phyloP scores from a whole-genome alignment of 2,329 filamentous ascomycete genomes.

The Penicillium crustosum region DNA sequence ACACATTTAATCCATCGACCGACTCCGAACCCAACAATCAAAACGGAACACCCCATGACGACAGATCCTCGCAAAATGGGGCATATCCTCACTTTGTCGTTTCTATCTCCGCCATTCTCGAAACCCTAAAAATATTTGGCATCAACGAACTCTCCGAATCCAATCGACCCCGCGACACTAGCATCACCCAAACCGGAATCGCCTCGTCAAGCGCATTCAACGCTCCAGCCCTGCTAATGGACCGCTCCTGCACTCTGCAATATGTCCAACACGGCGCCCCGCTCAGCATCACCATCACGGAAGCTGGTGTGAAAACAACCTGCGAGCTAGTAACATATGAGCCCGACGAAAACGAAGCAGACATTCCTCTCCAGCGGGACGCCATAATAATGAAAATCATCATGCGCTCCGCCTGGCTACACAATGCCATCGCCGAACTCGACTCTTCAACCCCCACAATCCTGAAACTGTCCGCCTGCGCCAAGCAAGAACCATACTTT shows the following conservation, averaged over 20 bases:
- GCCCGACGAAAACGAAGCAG: conserved; percentile 56
- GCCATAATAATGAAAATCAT: conserved; percentile 88
- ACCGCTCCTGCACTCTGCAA: conserved; percentile 79
- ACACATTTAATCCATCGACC: conserved; percentile 61
- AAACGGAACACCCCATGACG: conserved; percentile 26
- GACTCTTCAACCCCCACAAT: conserved; percentile 68
- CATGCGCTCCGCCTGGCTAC: conserved; percentile 64
- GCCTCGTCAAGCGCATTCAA: conserved; percentile 72
- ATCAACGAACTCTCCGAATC: conserved; percentile 61
- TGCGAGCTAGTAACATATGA: conserved; percentile 89
- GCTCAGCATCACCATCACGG: conserved; percentile 81
- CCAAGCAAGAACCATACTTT: conserved; percentile 65
- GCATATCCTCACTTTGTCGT: conserved; percentile 75
- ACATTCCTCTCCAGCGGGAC: conserved; percentile 81
- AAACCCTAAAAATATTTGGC: conserved; percentile 93
- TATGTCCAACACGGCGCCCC: conserved; percentile 74
- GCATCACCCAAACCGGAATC: conserved; percentile 32
- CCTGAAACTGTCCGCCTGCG: conserved; percentile 66
- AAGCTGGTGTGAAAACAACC: conserved; percentile 81
- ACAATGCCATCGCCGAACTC: conserved; percentile 55
- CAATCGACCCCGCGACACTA: conserved; percentile 27
- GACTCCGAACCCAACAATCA: conserved; percentile 17
- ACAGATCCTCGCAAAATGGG: conserved; percentile 38
- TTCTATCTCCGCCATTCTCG: conserved; percentile 80
- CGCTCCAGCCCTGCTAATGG: conserved; percentile 76